A percentile compares a stretch with the other conserved stretches of the same genome.
Conservation (phyloP, 2,329 filamentous ascomycete species). For the Penicillium sp. region DNA sequence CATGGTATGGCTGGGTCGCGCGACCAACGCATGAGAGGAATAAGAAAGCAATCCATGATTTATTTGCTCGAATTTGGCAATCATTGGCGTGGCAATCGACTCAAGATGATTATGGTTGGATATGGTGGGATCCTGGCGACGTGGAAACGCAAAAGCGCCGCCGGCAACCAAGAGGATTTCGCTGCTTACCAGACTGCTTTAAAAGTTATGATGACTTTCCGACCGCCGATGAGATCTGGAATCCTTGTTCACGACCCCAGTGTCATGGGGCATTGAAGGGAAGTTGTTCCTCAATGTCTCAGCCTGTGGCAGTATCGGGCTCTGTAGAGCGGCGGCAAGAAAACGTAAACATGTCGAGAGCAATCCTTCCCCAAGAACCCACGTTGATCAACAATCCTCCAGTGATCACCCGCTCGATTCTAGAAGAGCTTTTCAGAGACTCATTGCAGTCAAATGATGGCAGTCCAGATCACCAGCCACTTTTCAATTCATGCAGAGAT, state of each 20-base stretch:
- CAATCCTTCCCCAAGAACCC: not conserved
- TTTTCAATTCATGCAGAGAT: not conserved
- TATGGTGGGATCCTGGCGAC: conserved; percentile 43
- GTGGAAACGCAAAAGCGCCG: conserved; percentile 24
- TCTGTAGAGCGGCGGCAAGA: not conserved
- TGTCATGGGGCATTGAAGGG: conserved; percentile 7
- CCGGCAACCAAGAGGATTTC: conserved; percentile 14
- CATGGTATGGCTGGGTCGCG: conserved; percentile 46
- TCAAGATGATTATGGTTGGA: conserved; percentile 38
- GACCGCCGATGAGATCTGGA: conserved; percentile 29
- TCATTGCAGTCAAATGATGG: not conserved
- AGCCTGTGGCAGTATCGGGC: not conserved
- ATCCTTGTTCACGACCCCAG: conserved; percentile 16
- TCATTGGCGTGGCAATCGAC: conserved; percentile 38
- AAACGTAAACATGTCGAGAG: not conserved
- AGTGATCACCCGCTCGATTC: conserved; percentile 5
- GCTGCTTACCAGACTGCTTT: conserved; percentile 29
- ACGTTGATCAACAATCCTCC: not conserved
- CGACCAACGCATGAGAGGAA: conserved; percentile 32
- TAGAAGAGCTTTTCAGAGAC: conserved; percentile 3
- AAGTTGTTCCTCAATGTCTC: not conserved
- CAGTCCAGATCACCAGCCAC: not conserved
- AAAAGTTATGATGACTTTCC: conserved; percentile 28
- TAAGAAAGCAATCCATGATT: conserved; percentile 25
- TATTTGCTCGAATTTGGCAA: conserved; percentile 21